These are phyloP conservation scores for Dactylellina parvicollis DNA, from an alignment of 2,329 filamentous ascomycete species.

Conservation along the genomic window DNA sequence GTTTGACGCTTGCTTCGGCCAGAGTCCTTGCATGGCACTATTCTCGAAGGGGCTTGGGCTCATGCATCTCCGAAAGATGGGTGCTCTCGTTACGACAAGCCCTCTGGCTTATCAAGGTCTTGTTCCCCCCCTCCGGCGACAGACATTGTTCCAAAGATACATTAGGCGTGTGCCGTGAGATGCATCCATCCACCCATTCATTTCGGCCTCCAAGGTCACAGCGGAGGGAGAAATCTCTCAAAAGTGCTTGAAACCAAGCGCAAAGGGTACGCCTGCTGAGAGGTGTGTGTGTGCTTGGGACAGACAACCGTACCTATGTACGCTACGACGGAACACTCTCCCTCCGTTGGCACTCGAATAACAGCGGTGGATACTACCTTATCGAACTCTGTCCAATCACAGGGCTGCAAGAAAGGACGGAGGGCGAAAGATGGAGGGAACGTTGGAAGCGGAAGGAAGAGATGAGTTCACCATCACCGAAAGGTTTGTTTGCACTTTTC, in stretches of 20 bases:
- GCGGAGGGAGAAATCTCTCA: neutral
- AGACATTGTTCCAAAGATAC: neutral
- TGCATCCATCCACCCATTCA: neutral
- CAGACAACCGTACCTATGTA: neutral
- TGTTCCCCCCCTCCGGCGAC: constrained; percentile 6
- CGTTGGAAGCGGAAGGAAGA: no score
- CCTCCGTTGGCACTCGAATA: neutral
- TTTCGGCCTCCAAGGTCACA: neutral
- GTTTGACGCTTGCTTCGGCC: constrained; percentile 15
- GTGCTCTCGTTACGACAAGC: constrained; percentile 28
- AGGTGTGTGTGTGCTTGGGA: neutral
- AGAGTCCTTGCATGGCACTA: constrained; percentile 45
- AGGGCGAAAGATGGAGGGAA: no score
- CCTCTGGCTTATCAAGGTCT: constrained; percentile 34
- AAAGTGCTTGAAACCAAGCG: constrained; percentile 1
- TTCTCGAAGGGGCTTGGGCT: constrained; percentile 40
- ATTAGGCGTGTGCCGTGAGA: neutral
- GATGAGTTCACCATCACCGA: no score
- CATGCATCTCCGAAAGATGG: constrained; percentile 37
- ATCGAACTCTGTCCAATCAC: no score
- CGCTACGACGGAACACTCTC: neutral
- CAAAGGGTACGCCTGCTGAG: neutral
- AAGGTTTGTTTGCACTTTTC: no score
- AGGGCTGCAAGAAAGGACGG: no score
- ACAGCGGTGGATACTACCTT: neutral